These are phyloP conservation scores for Candida sp. DNA, from an alignment of 1,139 yeast genomes.

Conservation along the genomic window DNA sequence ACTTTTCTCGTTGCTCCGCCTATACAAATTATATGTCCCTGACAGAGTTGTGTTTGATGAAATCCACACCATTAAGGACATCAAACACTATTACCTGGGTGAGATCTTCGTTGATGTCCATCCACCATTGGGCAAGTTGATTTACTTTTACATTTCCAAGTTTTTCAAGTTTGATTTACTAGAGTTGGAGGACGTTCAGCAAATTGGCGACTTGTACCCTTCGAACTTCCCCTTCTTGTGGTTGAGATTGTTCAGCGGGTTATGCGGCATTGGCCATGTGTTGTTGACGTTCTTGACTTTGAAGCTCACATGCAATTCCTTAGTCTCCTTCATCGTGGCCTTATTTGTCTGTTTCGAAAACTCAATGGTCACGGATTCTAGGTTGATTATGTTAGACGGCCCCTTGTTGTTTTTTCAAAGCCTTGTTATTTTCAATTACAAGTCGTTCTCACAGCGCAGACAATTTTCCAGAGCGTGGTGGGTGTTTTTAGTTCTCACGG, in stretches of 20 bases:
- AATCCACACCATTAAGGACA: conserved; percentile 56
- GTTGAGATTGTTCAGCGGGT: conserved; percentile 36
- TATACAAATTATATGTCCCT: conserved; percentile 67
- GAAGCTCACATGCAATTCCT: conserved; percentile 49
- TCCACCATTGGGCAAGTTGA: conserved; percentile 63
- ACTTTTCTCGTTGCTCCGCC: conserved; percentile 37
- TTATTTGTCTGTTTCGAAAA: conserved; percentile 55
- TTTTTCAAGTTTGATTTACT: conserved; percentile 38
- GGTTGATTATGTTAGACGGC: conserved; percentile 55
- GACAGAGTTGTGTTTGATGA: conserved; percentile 93
- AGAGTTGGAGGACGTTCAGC: conserved; percentile 35
- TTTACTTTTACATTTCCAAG: conserved; percentile 48
- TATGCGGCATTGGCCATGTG: conserved; percentile 49
- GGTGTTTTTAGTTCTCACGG: conserved; percentile 40
- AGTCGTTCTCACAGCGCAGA: conserved; percentile 35
- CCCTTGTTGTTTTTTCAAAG: conserved; percentile 52
- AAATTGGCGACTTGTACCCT: conserved; percentile 38
- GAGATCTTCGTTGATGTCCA: conserved; percentile 62
- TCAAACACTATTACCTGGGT: conserved; percentile 58
- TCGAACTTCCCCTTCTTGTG: conserved; percentile 34
- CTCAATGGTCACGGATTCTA: conserved; percentile 53
- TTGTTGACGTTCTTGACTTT: conserved; percentile 52
- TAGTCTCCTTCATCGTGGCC: conserved; percentile 41
- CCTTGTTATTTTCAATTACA: conserved; percentile 40
- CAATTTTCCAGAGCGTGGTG: conserved; percentile 52